Evolutionary conservation across 1,139 yeast species (phyloP).

Genomic region (Casaregolazyma lundiana): DNA sequence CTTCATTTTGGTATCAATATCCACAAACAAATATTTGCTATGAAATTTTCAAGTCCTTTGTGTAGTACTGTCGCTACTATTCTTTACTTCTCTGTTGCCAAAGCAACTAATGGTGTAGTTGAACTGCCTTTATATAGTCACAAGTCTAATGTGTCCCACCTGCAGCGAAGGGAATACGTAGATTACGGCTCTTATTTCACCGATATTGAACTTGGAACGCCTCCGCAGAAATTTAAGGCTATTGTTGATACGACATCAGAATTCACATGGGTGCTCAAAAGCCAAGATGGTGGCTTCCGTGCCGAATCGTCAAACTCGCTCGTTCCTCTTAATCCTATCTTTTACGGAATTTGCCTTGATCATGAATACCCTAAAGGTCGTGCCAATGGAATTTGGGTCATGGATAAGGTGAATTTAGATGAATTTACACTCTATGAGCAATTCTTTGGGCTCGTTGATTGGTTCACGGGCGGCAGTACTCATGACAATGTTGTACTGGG

Average conservation of each 20-base stretch:
- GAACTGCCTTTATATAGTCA: conserved; percentile 19
- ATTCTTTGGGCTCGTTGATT: conserved; percentile 44
- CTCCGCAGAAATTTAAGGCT: conserved; percentile 36
- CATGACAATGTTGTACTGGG: conserved; percentile 51
- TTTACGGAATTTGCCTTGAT: conserved; percentile 26
- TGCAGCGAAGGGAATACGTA: conserved; percentile 16
- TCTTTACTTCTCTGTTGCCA: conserved; percentile 20
- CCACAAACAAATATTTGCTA: too few species aligned
- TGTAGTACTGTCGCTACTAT: not conserved
- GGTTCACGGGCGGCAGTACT: conserved; percentile 45
- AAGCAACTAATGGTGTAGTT: conserved; percentile 24
- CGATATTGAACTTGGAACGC: conserved; percentile 41
- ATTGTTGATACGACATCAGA: conserved; percentile 45
- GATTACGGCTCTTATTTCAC: conserved; percentile 33
- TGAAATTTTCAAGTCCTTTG: not conserved
- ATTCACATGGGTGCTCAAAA: conserved; percentile 35
- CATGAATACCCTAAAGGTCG: too few species aligned
- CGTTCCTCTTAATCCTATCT: conserved; percentile 13
- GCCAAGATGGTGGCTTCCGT: conserved; percentile 19
- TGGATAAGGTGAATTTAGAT: conserved; percentile 41
- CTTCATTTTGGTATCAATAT: too few species aligned
- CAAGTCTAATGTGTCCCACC: not conserved
- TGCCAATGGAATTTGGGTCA: conserved; percentile 44
- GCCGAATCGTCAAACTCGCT: conserved; percentile 9
- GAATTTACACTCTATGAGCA: conserved; percentile 36